Evolutionary conservation across 495 filamentous ascomycete genomes (phyloP).

Genomic region (Collariella sp.): DNA sequence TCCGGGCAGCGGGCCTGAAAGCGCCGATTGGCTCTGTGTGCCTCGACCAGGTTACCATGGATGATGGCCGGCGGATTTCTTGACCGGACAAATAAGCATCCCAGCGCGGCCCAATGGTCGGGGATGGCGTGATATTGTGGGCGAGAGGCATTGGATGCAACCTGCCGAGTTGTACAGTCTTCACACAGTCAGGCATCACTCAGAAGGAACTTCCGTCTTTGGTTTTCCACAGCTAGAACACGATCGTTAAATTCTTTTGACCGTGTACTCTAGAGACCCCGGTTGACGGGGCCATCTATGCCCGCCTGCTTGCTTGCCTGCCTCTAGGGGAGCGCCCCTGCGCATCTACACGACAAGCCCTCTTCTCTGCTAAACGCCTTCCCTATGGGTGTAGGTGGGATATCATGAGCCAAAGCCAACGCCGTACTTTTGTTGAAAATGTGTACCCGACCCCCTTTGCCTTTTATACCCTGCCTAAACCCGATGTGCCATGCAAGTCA

Average conservation of each 20-base stretch:
- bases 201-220: no score
- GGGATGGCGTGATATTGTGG: neutral
- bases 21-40: neutral
- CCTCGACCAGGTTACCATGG: no score
- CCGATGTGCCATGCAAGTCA: conserved; percentile 41
- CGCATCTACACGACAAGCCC: conserved; percentile 17
- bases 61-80: no score
- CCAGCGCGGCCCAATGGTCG: neutral
- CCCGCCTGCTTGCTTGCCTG: conserved; percentile 9
- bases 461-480: conserved; percentile 33
- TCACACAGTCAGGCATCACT: no score
- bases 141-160: no score
- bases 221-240: no score
- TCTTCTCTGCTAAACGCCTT: conserved; percentile 27
- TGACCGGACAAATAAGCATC: neutral
- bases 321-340: conserved; percentile 8
- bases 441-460: conserved; percentile 40
- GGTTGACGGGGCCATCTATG: conserved; percentile 26
- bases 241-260: neutral
- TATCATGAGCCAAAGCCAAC: conserved; percentile 45
- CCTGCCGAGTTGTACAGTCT: no score
- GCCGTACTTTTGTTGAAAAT: conserved; percentile 49
- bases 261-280: conserved; percentile 17
- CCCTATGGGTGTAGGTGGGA: conserved; percentile 28
- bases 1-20: neutral